Conservation (phyloP, 257 asterid genomes). For the Cynanchum wilfordii region DNA sequence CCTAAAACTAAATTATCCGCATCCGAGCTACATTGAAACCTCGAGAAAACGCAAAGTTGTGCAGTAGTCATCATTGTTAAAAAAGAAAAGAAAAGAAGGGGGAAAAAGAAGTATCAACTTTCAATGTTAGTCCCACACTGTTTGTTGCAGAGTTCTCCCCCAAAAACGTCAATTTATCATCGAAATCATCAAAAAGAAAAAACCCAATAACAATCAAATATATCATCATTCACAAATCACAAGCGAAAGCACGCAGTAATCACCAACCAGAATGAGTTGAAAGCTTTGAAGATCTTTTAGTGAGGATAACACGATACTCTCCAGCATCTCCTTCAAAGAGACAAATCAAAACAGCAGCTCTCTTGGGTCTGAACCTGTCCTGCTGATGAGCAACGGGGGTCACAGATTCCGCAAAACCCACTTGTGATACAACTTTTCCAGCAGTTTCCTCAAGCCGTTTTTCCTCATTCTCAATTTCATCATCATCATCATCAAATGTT, state of each 20-base stretch:
- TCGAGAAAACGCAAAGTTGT: not conserved
- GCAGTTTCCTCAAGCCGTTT: constrained; percentile 52
- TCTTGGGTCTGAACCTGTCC: constrained; percentile 62
- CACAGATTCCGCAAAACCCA: constrained; percentile 81
- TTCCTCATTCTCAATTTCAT: constrained; percentile 34
- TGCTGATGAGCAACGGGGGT: constrained; percentile 43
- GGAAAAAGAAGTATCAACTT: not conserved
- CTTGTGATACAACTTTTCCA: constrained; percentile 72
- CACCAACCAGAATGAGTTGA: constrained; percentile 93
- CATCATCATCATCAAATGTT: constrained; percentile 32
- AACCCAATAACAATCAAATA: not conserved
- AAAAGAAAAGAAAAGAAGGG: no score
- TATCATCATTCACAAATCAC: not conserved
- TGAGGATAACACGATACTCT: constrained; percentile 75
- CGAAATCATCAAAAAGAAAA: not conserved
- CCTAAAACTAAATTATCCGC: not conserved
- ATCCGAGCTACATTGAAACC: not conserved
- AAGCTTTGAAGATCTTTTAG: constrained; percentile 76
- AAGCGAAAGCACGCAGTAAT: not conserved
- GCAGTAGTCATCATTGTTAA: not conserved
- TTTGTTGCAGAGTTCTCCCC: not conserved
- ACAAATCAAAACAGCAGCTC: constrained; percentile 91
- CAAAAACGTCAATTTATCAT: not conserved
- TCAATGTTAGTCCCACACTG: not conserved
- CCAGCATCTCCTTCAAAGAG: constrained; percentile 81